Evolutionary conservation across 495 filamentous ascomycete species (phyloP), one percentile per base, ranked within the genome.

Genomic region (Clohesyomyces aquaticus): DNA sequence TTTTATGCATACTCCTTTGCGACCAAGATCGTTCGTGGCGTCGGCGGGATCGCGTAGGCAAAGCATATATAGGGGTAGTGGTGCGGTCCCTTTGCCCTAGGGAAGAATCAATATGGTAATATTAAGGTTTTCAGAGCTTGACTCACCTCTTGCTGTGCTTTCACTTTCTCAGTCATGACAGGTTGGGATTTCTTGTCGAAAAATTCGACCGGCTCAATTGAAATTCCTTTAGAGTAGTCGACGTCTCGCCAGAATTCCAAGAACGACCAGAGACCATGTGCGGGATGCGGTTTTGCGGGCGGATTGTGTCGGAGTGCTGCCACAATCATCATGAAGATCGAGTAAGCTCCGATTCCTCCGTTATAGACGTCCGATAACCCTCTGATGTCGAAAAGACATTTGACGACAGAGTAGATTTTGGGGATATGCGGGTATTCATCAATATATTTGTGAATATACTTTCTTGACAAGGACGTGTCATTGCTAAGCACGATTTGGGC

Each of bases 21-120:
- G 52, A 21, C 85, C 86, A 0, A 87, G 72, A 65, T 88, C 83
- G 58, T 83, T 83, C 66, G 77, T 74, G 28, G 77, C 76, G 59
- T 86, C 77, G 2, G 82, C 81, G 0, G 86, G 86, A 59, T 88
- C 84, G 67, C 87, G 85, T 4, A 88, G 71, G 64, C 80, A 85
- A 22, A 88, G 64, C 12, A 78, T 66, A 62, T 76, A 81, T 6
- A 72, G 23, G 9, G 60, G 60, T 10, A 61, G 48, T 11, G 59
- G 59, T 16, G 63, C 57, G 45, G 21, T 29, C 29, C 55, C 21
- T 1, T 14, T 11, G 19, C 22, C 25, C 50, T 59, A 49, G 8
- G 23, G n/a, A 2, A 18, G 52, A 11, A 26, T 63, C 50, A 63
- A 28, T 50, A 41, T 19, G 46, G 18, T 45, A 21, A 21, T 3